phyloP scores from a whole-genome alignment of 768 basidiomycete genomes.

The Termitomyces sp. region DNA sequence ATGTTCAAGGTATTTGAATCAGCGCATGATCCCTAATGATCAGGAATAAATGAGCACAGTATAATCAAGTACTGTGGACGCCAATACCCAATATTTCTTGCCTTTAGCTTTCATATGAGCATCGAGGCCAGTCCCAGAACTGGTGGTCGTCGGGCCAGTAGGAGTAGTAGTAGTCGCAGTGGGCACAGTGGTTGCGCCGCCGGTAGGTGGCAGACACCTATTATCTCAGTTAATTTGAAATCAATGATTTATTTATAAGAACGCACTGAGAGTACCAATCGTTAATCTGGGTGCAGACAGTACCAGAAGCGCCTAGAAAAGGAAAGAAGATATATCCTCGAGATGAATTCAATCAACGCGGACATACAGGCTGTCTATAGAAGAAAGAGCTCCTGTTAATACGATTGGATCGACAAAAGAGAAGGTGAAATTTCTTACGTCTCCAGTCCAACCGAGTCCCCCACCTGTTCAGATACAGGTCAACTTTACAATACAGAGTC shows the following conservation, averaged over 20 bases:
- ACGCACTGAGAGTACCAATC: constrained; percentile 25
- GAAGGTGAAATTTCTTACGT: constrained; percentile 15
- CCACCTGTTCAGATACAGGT: constrained; percentile 16
- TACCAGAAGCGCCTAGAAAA: constrained; percentile 28
- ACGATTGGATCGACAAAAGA: background rate
- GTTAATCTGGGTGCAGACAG: constrained; percentile 26
- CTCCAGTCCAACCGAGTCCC: constrained; percentile 29
- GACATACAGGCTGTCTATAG: constrained; percentile 21
- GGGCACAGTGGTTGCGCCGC: constrained; percentile 9
- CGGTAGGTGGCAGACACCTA: constrained; percentile 27
- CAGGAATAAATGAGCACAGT: background rate
- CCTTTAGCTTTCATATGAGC: constrained; percentile 21
- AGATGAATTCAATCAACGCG: too few species aligned
- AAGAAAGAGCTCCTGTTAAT: background rate
- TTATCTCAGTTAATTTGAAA: background rate
- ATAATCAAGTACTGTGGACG: background rate
- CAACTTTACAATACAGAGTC: background rate
- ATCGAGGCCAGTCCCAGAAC: constrained; percentile 16
- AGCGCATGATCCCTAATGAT: constrained; percentile 25
- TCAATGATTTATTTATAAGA: background rate
- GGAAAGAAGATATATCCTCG: background rate
- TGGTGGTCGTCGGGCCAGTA: constrained; percentile 15
- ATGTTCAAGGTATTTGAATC: constrained; percentile 27
- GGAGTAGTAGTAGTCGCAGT: constrained; percentile 17
- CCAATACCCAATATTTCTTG: constrained; percentile 25